Percentiles rank a stretch among this genome's conserved stretches.
Conservation (phyloP, 1,284 basidiomycete species). For the Xerocomus nothofagi region DNA sequence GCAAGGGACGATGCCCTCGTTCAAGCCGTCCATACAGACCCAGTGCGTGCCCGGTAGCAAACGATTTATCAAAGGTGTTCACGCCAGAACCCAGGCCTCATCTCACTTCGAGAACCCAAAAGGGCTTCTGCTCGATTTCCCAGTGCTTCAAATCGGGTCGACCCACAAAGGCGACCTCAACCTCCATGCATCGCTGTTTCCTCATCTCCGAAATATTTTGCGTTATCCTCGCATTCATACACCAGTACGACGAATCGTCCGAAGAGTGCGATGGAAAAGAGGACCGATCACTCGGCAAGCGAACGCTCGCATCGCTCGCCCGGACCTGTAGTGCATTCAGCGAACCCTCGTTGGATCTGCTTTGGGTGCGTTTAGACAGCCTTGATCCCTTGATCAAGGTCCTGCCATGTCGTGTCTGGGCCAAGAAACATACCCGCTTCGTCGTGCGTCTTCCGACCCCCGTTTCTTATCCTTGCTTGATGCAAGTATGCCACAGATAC, state of each 20-base stretch:
- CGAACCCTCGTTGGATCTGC: conserved; percentile 18
- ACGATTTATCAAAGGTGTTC: neutral
- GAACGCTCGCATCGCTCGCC: conserved; percentile 6
- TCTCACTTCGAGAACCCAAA: neutral
- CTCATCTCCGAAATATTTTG: conserved; percentile 10
- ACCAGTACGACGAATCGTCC: neutral
- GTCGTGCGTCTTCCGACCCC: conserved; percentile 8
- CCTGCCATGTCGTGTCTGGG: conserved; percentile 12
- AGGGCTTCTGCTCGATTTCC: neutral
- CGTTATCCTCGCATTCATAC: conserved; percentile 7
- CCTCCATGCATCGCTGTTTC: conserved; percentile 8
- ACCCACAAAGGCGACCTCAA: neutral
- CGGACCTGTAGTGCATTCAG: conserved; percentile 16
- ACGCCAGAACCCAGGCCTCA: neutral
- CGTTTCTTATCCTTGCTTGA: neutral
- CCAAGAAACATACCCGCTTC: neutral
- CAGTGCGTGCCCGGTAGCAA: neutral
- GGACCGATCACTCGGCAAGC: neutral
- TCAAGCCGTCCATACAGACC: neutral
- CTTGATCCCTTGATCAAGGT: conserved; percentile 17
- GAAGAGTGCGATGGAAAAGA: neutral
- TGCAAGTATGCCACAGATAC: neutral
- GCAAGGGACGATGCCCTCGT: neutral
- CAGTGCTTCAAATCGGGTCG: neutral
- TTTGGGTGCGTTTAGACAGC: conserved; percentile 22